Evolutionary conservation across 75 land plant species (phyloP).

Genomic region (Picea sitchensis): DNA sequence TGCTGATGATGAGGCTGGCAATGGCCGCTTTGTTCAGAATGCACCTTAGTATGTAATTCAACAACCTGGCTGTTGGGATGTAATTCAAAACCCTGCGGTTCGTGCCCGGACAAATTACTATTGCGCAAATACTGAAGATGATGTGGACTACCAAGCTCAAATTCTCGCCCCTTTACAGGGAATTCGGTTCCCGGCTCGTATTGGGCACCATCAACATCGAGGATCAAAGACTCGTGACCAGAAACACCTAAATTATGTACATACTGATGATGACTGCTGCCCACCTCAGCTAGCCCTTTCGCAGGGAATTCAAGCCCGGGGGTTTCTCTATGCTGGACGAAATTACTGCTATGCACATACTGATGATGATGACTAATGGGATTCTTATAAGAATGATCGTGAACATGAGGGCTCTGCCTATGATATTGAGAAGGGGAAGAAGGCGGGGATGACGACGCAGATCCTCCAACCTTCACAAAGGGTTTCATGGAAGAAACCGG

Average conservation of each 20-base stretch:
- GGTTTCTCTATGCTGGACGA: not conserved
- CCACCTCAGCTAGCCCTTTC: not conserved
- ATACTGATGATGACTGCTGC: not conserved
- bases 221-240: no score
- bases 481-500: constrained; percentile 24
- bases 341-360: constrained; percentile 8
- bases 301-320: not conserved
- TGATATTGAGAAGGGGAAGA: constrained; percentile 18
- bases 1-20: not conserved
- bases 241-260: not conserved
- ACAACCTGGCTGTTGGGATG: not conserved
- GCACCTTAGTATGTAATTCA: not conserved
- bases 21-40: not conserved
- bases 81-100: not conserved
- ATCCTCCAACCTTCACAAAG: constrained; percentile 2
- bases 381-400: not conserved
- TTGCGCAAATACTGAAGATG: not conserved
- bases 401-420: not conserved
- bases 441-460: constrained; percentile 19
- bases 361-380: not conserved
- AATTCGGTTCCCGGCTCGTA: no score
- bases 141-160: not conserved
- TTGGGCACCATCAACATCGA: no score
- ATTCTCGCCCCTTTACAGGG: no score
- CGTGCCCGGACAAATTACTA: not conserved